Percentiles rank a stretch among this genome's conserved stretches.
Evolutionary conservation across 805 yeast genomes (phyloP).

Genomic region (Nakazawaea pomicola): DNA sequence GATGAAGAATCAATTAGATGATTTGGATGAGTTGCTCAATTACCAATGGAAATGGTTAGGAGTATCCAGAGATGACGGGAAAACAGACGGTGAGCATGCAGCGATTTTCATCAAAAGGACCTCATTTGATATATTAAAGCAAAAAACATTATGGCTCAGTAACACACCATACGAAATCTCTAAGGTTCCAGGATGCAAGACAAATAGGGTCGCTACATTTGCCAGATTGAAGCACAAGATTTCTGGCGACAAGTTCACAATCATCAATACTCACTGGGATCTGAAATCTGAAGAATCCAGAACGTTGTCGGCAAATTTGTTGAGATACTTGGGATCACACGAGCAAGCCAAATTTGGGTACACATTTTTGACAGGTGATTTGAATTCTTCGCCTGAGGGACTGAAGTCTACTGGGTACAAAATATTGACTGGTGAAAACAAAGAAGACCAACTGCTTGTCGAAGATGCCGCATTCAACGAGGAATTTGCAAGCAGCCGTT

Average conservation of each 20-base stretch:
- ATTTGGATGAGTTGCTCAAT: slow-evolving; percentile 29
- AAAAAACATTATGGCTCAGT: slow-evolving; percentile 49
- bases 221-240: slow-evolving; percentile 20
- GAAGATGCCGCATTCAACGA: slow-evolving; percentile 20
- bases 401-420: slow-evolving; percentile 30
- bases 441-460: slow-evolving; percentile 11
- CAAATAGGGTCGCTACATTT: slow-evolving; percentile 34
- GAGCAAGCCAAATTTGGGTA: slow-evolving; percentile 29
- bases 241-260: slow-evolving; percentile 22
- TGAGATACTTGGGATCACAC: slow-evolving; percentile 32
- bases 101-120: slow-evolving; percentile 38
- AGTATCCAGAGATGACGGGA: slow-evolving; percentile 48
- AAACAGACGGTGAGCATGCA: slow-evolving; percentile 42
- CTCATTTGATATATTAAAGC: slow-evolving; percentile 33
- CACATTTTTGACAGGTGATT: slow-evolving; percentile 49
- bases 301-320: slow-evolving; percentile 37
- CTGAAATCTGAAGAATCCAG: slow-evolving; percentile 43
- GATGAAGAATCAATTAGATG: slow-evolving; percentile 39
- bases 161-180: slow-evolving; percentile 51
- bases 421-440: slow-evolving; percentile 20
- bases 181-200: slow-evolving; percentile 34
- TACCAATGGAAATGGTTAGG: slow-evolving; percentile 38
- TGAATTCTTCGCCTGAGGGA: slow-evolving; percentile 46
- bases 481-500: slow-evolving; percentile 16
- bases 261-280: slow-evolving; percentile 48